phyloP scores from a whole-genome alignment of 345 rosid genomes.

The Salix arbutifolia region DNA sequence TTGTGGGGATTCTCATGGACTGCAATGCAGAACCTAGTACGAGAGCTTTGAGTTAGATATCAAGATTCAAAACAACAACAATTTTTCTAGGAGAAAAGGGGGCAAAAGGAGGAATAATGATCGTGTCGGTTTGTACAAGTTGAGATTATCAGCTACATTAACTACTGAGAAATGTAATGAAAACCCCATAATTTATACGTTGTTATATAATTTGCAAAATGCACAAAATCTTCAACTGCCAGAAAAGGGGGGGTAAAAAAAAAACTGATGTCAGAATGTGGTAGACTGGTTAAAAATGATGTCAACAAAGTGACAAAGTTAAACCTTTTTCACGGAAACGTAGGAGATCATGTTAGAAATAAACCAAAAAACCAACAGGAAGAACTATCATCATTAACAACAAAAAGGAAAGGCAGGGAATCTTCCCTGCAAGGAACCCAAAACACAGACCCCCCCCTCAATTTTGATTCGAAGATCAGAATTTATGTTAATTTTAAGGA shows the following conservation, averaged over 20 bases:
- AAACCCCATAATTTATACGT: neutral
- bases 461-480: slow-evolving; percentile 14
- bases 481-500: neutral
- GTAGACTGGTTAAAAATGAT: slow-evolving; percentile 38
- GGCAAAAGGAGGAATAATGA: slow-evolving; percentile 3
- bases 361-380: slow-evolving; percentile 31
- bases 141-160: slow-evolving; percentile 10
- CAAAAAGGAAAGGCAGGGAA: slow-evolving; percentile 26
- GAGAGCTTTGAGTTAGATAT: neutral
- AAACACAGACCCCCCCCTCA: neutral
- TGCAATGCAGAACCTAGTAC: neutral
- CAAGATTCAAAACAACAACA: neutral
- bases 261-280: slow-evolving; percentile 17
- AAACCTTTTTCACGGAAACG: slow-evolving; percentile 55
- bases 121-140: slow-evolving; percentile 22
- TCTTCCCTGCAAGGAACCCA: slow-evolving; percentile 21
- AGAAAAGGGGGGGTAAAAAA: neutral
- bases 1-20: neutral
- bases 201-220: neutral
- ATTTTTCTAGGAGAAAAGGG: neutral
- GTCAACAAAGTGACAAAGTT: slow-evolving; percentile 41
- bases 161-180: slow-evolving; percentile 17
- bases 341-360: slow-evolving; percentile 37
- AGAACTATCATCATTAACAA: slow-evolving; percentile 39
- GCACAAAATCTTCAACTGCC: slow-evolving; percentile 17